These are phyloP conservation scores for Chalciporus sphaerocephalus DNA, from an alignment of 768 basidiomycete species.

Conservation along the genomic window DNA sequence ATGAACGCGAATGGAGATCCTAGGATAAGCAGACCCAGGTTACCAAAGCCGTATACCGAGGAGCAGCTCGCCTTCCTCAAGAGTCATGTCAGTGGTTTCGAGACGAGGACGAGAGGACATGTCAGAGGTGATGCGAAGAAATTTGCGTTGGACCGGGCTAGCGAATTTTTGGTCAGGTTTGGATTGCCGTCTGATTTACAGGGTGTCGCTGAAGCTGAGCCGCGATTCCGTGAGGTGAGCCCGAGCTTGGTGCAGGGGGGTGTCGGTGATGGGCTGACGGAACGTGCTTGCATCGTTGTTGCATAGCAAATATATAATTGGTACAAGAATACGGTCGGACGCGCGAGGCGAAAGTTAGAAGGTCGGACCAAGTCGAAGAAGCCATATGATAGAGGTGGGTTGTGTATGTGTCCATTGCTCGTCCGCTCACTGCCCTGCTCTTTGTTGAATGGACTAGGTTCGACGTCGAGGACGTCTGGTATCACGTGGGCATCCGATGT, in stretches of 20 bases:
- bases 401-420: background rate
- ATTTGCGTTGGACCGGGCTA: conserved; percentile 58
- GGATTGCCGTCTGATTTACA: conserved; percentile 54
- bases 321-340: conserved; percentile 68
- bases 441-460: conserved; percentile 6
- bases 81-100: conserved; percentile 51
- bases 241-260: too few relatives aligned
- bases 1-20: conserved; percentile 46
- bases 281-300: too few relatives aligned
- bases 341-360: conserved; percentile 54
- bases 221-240: conserved; percentile 57
- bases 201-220: conserved; percentile 53
- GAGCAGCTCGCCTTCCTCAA: conserved; percentile 58
- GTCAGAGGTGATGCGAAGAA: conserved; percentile 68
- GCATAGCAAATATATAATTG: conserved; percentile 66
- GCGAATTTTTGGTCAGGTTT: conserved; percentile 56
- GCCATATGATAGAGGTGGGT: conserved; percentile 46
- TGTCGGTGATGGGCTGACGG: too few relatives aligned
- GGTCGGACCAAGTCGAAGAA: conserved; percentile 51
- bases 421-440: background rate
- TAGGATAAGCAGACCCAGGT: conserved; percentile 61
- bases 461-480: conserved; percentile 21
- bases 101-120: conserved; percentile 53
- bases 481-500: conserved; percentile 39
- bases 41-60: conserved; percentile 61